Percentiles rank a stretch among this genome's conserved stretches.
phyloP scores from a whole-genome alignment of 257 asterid genomes.

The Solanum tarijense region DNA sequence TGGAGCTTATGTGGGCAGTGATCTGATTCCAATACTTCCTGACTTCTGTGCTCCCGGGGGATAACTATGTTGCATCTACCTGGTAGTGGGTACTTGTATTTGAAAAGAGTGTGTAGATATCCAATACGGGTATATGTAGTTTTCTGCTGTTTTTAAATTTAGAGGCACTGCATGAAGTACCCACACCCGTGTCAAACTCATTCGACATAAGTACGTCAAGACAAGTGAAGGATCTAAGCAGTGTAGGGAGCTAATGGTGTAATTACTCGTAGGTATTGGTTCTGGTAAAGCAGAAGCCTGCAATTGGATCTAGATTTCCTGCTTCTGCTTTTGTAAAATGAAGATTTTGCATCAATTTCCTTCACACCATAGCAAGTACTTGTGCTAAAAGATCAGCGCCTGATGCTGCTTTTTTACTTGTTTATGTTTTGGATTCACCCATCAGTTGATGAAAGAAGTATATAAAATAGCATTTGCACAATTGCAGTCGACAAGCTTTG shows the following conservation, averaged over 20 bases:
- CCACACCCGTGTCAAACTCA: not conserved
- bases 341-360: not conserved
- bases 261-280: not conserved
- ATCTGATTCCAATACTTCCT: not conserved
- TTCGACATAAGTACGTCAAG: not conserved
- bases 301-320: not conserved
- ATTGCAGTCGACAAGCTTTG: not conserved
- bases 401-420: not conserved
- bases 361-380: not conserved
- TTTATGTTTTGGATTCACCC: not conserved
- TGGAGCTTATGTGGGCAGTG: not conserved
- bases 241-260: not conserved
- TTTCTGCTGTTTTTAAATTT: not conserved
- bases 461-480: not conserved
- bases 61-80: not conserved
- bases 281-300: not conserved
- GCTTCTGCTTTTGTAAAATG: not conserved
- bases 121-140: not conserved
- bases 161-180: not conserved
- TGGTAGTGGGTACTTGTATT: not conserved
- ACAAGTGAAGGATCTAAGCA: not conserved
- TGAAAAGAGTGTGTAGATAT: not conserved
- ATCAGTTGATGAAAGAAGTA: not conserved
- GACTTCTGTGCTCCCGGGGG: not conserved
- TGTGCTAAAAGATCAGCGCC: not conserved